Percentiles rank a stretch among this genome's conserved stretches.
Conservation (phyloP, 1,284 basidiomycete genomes). For the Mycosarcoma maydis region DNA sequence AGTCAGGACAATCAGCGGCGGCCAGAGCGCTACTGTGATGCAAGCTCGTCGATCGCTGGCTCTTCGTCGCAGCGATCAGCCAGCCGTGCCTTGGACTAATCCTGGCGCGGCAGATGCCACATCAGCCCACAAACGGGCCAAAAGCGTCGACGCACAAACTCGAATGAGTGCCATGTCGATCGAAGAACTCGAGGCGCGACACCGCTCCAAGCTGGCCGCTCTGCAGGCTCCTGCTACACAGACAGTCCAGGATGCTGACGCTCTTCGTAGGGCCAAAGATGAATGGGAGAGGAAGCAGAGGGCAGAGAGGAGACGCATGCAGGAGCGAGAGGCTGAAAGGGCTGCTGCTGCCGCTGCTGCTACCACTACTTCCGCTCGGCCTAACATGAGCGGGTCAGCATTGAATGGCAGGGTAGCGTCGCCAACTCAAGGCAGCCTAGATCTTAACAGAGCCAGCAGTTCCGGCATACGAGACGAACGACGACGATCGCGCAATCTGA, state of each 20-base stretch:
- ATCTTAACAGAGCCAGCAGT: slow-evolving; percentile 5
- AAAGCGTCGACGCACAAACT: slow-evolving; percentile 11
- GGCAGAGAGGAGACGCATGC: slow-evolving; percentile 39
- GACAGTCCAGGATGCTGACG: slow-evolving; percentile 43
- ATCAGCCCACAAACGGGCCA: slow-evolving; percentile 5
- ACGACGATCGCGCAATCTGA: slow-evolving; percentile 35
- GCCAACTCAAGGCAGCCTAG: slow-evolving; percentile 7
- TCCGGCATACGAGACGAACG: slow-evolving; percentile 23
- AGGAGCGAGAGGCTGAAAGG: slow-evolving; percentile 34
- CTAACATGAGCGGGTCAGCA: slow-evolving; percentile 5
- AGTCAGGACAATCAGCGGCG: slow-evolving; percentile 19
- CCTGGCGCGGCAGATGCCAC: slow-evolving; percentile 15
- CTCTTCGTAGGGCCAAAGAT: slow-evolving; percentile 38
- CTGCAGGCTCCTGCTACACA: slow-evolving; percentile 42
- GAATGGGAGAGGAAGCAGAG: slow-evolving; percentile 49
- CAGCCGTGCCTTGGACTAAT: slow-evolving; percentile 38
- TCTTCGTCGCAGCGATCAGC: slow-evolving; percentile 26
- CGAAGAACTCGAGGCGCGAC: slow-evolving; percentile 46
- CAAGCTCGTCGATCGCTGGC: slow-evolving; percentile 41
- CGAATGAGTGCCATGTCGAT: slow-evolving; percentile 40
- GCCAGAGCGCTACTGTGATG: slow-evolving; percentile 21
- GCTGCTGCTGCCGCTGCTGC: slow-evolving; percentile 24
- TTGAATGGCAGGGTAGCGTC: slow-evolving; percentile 22
- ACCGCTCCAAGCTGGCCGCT: slow-evolving; percentile 47
- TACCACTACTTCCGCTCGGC: slow-evolving; percentile 7